These are phyloP conservation scores for Metschnikowia aberdeeniae DNA, from an alignment of 805 yeast genomes.

Conservation along the genomic window DNA sequence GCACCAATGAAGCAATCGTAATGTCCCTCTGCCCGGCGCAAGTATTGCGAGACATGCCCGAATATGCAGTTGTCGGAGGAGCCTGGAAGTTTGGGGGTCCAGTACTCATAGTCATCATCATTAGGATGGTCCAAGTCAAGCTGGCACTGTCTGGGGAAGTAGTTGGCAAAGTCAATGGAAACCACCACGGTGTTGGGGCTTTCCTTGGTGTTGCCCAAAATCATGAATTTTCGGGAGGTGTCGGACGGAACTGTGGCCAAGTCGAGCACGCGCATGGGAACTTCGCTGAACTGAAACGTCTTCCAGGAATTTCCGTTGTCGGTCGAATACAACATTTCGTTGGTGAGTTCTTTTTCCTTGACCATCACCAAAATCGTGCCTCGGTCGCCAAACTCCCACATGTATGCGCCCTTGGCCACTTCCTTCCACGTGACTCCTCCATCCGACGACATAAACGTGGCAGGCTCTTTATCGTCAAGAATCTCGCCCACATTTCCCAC, in stretches of 20 bases:
- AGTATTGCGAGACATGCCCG: slow-evolving; percentile 40
- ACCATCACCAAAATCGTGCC: slow-evolving; percentile 83
- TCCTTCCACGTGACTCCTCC: slow-evolving; percentile 91
- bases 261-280: slow-evolving; percentile 56
- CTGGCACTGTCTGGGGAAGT: slow-evolving; percentile 38
- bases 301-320: slow-evolving; percentile 82
- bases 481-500: slow-evolving; percentile 84
- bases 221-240: slow-evolving; percentile 72
- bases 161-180: slow-evolving; percentile 35
- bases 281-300: slow-evolving; percentile 58
- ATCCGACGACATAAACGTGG: slow-evolving; percentile 79
- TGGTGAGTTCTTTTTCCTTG: slow-evolving; percentile 53
- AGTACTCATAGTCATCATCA: slow-evolving; percentile 39
- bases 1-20: slow-evolving; percentile 68
- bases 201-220: slow-evolving; percentile 44
- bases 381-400: slow-evolving; percentile 97
- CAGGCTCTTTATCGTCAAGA: slow-evolving; percentile 48
- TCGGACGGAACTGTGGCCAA: slow-evolving; percentile 89
- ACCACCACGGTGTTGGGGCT: slow-evolving; percentile 40
- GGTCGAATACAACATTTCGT: slow-evolving; percentile 58
- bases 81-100: slow-evolving; percentile 39
- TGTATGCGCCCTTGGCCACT: slow-evolving; percentile 63
- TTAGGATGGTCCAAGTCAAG: slow-evolving; percentile 40
- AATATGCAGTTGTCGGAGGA: slow-evolving; percentile 37
- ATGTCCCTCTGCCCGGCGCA: slow-evolving; percentile 42